Percentiles rank a stretch among this genome's conserved stretches.
Evolutionary conservation across 768 basidiomycete species (phyloP).

Genomic region (Podaxis sp.): DNA sequence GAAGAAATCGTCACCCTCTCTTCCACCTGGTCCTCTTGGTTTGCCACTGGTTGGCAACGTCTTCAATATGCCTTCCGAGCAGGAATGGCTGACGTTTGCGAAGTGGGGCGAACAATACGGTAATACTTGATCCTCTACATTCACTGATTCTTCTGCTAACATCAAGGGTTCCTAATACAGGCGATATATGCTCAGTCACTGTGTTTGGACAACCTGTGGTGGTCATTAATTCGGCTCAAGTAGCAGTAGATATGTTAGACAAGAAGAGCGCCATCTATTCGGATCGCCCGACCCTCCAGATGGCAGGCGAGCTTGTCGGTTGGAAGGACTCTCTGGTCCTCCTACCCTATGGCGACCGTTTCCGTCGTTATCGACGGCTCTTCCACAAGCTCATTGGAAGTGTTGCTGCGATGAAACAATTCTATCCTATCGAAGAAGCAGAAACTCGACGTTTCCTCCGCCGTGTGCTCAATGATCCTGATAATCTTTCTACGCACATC

Average conservation of each 20-base stretch:
- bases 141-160: neutral
- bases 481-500: slow-evolving; percentile 40
- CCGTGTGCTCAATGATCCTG: slow-evolving; percentile 42
- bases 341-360: slow-evolving; percentile 53
- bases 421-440: slow-evolving; percentile 37
- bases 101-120: slow-evolving; percentile 52
- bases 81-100: slow-evolving; percentile 49
- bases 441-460: slow-evolving; percentile 46
- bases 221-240: slow-evolving; percentile 46
- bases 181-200: slow-evolving; percentile 56
- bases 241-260: slow-evolving; percentile 56
- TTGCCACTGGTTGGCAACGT: slow-evolving; percentile 52
- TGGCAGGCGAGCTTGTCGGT: slow-evolving; percentile 53
- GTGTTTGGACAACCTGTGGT: slow-evolving; percentile 57
- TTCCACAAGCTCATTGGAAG: slow-evolving; percentile 50
- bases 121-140: slow-evolving; percentile 16
- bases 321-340: slow-evolving; percentile 55
- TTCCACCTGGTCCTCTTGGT: slow-evolving; percentile 50
- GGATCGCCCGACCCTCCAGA: slow-evolving; percentile 53
- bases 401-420: slow-evolving; percentile 35
- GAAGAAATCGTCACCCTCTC: slow-evolving; percentile 20
- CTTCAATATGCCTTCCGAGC: slow-evolving; percentile 45
- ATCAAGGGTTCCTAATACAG: slow-evolving; percentile 23
- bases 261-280: slow-evolving; percentile 66
- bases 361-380: slow-evolving; percentile 47